Evolutionary conservation across 2,329 filamentous ascomycete species (phyloP).

Genomic region (Ciborinia camelliae): DNA sequence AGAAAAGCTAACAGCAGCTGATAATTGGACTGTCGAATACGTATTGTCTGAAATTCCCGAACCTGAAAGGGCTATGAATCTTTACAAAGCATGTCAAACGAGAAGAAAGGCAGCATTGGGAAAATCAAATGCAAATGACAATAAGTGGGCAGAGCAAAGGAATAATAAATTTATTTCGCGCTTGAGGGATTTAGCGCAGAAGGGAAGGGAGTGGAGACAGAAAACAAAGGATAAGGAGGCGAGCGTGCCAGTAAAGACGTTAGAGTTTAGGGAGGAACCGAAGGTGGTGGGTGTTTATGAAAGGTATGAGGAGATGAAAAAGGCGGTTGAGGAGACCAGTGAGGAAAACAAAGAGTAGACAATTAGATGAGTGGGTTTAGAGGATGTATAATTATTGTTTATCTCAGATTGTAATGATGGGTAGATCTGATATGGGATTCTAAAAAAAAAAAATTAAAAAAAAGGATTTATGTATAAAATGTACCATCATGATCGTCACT

Average conservation of each 20-base stretch:
- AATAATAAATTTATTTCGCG: conserved; percentile 34
- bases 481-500: conserved; percentile 6
- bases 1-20: conserved; percentile 41
- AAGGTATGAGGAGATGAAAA: background rate
- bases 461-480: background rate
- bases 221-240: conserved; percentile 52
- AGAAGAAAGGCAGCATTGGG: conserved; percentile 48
- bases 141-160: conserved; percentile 16
- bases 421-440: background rate
- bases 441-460: background rate
- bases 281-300: conserved; percentile 15
- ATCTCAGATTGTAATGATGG: background rate
- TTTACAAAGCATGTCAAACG: conserved; percentile 56
- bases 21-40: conserved; percentile 76
- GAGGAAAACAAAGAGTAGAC: background rate
- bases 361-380: background rate
- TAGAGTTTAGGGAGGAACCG: conserved; percentile 38
- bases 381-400: conserved; percentile 1
- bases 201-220: conserved; percentile 58
- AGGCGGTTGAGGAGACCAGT: background rate
- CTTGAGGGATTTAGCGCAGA: conserved; percentile 47
- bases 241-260: conserved; percentile 46
- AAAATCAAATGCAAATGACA: conserved; percentile 34
- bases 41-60: conserved; percentile 60
- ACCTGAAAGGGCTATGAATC: conserved; percentile 40